Conservation (phyloP, 2,329 filamentous ascomycete species). For the Tolypocladium amazonense region DNA sequence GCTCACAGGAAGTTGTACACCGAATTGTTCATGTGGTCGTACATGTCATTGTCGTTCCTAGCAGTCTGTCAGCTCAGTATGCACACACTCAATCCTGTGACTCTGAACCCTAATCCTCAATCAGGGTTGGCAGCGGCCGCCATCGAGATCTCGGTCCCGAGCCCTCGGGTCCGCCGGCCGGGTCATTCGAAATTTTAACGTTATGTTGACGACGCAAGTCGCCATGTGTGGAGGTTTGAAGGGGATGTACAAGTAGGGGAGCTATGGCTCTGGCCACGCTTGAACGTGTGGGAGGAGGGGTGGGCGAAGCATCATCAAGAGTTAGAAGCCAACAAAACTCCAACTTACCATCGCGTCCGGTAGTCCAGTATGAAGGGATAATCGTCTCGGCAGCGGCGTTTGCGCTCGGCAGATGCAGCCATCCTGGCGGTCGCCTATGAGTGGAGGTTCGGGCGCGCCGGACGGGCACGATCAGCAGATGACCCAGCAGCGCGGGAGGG, state of each 20-base stretch:
- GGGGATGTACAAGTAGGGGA: background rate
- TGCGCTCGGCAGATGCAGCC: slow-evolving; percentile 29
- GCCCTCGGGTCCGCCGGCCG: background rate
- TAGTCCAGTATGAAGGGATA: slow-evolving; percentile 76
- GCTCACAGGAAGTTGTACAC: slow-evolving; percentile 68
- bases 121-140: background rate
- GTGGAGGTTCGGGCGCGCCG: background rate
- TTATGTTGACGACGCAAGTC: background rate
- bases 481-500: background rate
- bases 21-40: slow-evolving; percentile 85
- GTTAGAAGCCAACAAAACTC: background rate
- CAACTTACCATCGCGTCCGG: slow-evolving; percentile 65
- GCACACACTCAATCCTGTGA: background rate
- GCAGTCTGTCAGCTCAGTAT: background rate
- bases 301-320: background rate
- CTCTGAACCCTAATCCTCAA: background rate
- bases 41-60: slow-evolving; percentile 95
- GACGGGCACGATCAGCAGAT: background rate
- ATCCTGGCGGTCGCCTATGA: background rate
- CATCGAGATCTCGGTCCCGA: background rate
- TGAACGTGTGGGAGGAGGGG: background rate
- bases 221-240: background rate
- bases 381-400: slow-evolving; percentile 55
- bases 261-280: background rate
- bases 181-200: background rate